Conservation (phyloP, 2,329 filamentous ascomycete genomes). For the Colletotrichum shisoi region DNA sequence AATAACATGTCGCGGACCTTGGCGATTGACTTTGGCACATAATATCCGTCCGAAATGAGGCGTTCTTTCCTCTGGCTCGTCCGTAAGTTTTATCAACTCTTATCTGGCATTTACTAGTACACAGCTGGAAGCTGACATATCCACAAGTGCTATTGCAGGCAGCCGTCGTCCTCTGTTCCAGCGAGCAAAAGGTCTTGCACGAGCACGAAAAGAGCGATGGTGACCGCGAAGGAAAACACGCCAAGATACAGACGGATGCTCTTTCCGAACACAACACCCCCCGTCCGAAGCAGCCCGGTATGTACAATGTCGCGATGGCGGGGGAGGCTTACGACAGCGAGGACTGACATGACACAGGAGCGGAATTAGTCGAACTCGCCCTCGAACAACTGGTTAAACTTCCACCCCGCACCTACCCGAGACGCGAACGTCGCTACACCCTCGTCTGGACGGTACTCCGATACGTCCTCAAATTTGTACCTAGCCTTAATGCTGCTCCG, state of each 20-base stretch:
- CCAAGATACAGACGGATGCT: constrained; percentile 46
- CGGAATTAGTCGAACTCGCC: constrained; percentile 63
- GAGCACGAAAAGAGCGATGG: constrained; percentile 46
- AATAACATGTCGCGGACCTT: constrained; percentile 39
- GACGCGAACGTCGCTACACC: constrained; percentile 54
- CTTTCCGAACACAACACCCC: constrained; percentile 44
- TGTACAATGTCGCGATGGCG: constrained; percentile 12
- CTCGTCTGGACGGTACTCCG: constrained; percentile 55
- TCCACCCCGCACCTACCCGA: constrained; percentile 55
- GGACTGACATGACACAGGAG: constrained; percentile 50
- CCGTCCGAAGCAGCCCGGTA: constrained; percentile 52
- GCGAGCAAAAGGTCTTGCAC: constrained; percentile 51
- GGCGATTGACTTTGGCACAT: constrained; percentile 44
- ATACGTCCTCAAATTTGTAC: constrained; percentile 58
- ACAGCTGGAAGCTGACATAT: constrained; percentile 28
- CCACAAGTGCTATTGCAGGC: constrained; percentile 59
- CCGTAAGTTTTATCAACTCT: constrained; percentile 48
- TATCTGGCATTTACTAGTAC: constrained; percentile 8
- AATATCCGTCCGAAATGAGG: constrained; percentile 53
- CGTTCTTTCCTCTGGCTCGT: constrained; percentile 52
- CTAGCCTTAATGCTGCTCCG: constrained; percentile 59
- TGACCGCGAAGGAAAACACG: constrained; percentile 46
- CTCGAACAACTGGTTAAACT: constrained; percentile 60
- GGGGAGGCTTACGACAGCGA: constrained; percentile 7
- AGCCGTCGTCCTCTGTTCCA: constrained; percentile 49